Conservation (phyloP, 2,329 filamentous ascomycete species). For the Penicillium freii region DNA sequence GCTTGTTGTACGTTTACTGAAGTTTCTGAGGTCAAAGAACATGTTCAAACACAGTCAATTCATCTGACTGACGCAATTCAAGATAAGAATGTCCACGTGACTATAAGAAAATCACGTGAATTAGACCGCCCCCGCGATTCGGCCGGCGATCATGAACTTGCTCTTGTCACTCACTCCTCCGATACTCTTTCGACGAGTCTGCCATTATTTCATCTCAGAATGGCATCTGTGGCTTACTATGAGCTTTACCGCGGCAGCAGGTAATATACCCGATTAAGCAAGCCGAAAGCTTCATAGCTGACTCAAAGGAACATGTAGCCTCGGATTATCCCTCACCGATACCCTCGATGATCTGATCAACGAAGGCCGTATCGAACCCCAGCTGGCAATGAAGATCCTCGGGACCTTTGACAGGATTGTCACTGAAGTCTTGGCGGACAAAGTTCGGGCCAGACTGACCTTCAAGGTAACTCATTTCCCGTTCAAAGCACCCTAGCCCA, state of each 20-base stretch:
- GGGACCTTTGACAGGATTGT: constrained; percentile 93
- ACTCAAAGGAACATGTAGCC: constrained; percentile 55
- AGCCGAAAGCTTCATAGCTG: constrained; percentile 5
- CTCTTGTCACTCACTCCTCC: constrained; percentile 11
- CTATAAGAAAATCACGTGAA: background rate
- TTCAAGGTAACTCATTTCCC: constrained; percentile 72
- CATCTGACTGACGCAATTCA: background rate
- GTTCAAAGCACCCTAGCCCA: background rate
- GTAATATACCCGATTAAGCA: constrained; percentile 52
- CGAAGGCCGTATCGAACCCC: constrained; percentile 90
- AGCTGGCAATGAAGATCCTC: constrained; percentile 97
- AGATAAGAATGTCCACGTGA: background rate
- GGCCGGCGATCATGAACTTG: constrained; percentile 13
- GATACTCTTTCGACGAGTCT: constrained; percentile 8
- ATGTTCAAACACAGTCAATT: background rate
- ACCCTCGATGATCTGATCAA: constrained; percentile 96
- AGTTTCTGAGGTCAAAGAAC: background rate
- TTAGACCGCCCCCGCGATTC: constrained; percentile 5
- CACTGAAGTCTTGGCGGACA: constrained; percentile 84
- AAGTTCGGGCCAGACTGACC: constrained; percentile 82
- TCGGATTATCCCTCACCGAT: constrained; percentile 90
- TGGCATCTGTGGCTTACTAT: constrained; percentile 65
- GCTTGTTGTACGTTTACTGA: background rate
- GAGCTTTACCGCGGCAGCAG: constrained; percentile 98
- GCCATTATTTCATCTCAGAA: constrained; percentile 28